Conservation (phyloP, 1,284 basidiomycete genomes). For the Ceratobasidium sp. region DNA sequence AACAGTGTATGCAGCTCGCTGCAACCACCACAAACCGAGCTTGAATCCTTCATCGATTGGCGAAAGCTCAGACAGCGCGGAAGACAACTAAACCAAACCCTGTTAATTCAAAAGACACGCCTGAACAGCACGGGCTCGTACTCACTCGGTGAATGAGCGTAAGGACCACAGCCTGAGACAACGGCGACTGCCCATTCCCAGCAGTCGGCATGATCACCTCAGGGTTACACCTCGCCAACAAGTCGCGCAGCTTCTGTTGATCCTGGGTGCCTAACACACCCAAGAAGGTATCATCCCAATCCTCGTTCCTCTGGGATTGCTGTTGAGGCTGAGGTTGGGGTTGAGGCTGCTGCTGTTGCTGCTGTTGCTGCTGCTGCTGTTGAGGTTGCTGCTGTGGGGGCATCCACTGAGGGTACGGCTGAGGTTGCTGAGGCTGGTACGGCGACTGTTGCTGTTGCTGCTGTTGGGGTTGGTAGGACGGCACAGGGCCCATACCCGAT, state of each 20-base stretch:
- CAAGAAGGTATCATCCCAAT: slow-evolving; percentile 84
- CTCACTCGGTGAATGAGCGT: slow-evolving; percentile 81
- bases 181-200: slow-evolving; percentile 64
- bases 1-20: slow-evolving; percentile 72
- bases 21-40: slow-evolving; percentile 82
- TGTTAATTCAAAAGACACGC: slow-evolving; percentile 31
- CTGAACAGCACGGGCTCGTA: slow-evolving; percentile 43
- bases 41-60: slow-evolving; percentile 82
- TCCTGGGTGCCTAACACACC: slow-evolving; percentile 78
- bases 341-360: slow-evolving; percentile 26
- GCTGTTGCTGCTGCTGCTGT: slow-evolving; percentile 10
- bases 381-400: slow-evolving; percentile 63
- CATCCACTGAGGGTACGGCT: slow-evolving; percentile 26
- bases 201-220: slow-evolving; percentile 77
- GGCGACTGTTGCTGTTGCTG: slow-evolving; percentile 34
- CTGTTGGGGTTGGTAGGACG: slow-evolving; percentile 24
- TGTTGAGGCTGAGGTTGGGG: slow-evolving; percentile 34
- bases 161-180: slow-evolving; percentile 82
- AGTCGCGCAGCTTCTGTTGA: slow-evolving; percentile 72
- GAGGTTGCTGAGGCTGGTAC: slow-evolving; percentile 15
- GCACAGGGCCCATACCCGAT: slow-evolving; percentile 8
- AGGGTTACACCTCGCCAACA: slow-evolving; percentile 75
- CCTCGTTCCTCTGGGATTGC: slow-evolving; percentile 58
- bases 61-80: slow-evolving; percentile 74
- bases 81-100: slow-evolving; percentile 64